phyloP scores from a whole-genome alignment of 768 basidiomycete genomes.

The Phanerodontia chrysosporium region DNA sequence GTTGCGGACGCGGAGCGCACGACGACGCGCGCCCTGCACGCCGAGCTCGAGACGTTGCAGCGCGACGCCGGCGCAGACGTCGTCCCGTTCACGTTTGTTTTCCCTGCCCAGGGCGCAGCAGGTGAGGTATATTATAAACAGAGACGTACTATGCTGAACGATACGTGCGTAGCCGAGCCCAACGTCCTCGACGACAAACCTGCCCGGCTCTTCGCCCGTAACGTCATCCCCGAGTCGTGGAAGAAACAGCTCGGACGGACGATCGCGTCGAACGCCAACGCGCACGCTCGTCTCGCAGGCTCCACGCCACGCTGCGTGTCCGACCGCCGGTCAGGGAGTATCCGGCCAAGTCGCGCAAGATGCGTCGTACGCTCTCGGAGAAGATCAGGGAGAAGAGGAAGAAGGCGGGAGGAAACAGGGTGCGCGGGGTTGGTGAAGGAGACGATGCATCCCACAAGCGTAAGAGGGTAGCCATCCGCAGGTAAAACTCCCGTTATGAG shows the following conservation, averaged over 20 bases:
- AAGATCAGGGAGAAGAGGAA: neutral
- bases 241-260: neutral
- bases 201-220: neutral
- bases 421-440: neutral
- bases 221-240: neutral
- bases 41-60: neutral
- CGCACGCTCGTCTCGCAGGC: neutral
- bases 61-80: neutral
- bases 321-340: neutral
- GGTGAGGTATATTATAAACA: neutral
- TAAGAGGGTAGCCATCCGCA: neutral
- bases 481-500: too few species aligned
- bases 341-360: neutral
- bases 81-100: neutral
- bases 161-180: neutral
- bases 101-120: neutral
- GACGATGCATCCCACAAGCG: neutral
- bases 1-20: slow-evolving; percentile 13
- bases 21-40: slow-evolving; percentile 6
- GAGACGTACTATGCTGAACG: neutral
- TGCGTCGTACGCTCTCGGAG: neutral
- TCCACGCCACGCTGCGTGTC: too few species aligned
- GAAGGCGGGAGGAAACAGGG: neutral
- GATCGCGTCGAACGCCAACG: neutral
- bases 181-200: neutral